Base-by-base conservation (phyloP, 495 filamentous ascomycete genomes). In the Podospora australis region DNA sequence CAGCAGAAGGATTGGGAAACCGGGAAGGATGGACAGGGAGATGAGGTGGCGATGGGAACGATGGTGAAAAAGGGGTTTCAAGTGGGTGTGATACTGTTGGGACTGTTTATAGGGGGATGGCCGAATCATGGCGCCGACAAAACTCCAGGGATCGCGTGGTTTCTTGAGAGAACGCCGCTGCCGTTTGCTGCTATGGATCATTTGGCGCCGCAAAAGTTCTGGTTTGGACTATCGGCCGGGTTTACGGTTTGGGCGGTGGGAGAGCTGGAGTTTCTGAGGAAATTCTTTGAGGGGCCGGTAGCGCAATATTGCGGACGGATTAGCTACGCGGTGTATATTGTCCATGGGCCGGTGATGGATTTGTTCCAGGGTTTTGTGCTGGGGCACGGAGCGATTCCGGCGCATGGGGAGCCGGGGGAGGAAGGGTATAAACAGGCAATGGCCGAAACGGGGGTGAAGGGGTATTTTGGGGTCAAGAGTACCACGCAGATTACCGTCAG, bases 251-350 rank as follows among this genome's bases (percentile, higher is more conserved):
- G 71, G 52, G 70, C 73, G 21, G 71, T 76, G 52, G 78, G 77
- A 28, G 75, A 79, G 40, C 70, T 79, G 32, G 60, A 57, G 1
- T 25, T 42, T 8, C 65, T 83, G 48, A 73, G 78, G 49, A 63
- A 60, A 24, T 54, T 82, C 29, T 80, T 84, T 62, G 73, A 70
- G 36, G 73, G 74, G 32, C 58, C 66, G 0, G 38, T 83, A 0
- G 78, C 79, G 17, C 81, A 81, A 55, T 84, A 84, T 54, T 70
- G 80, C 11, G 81, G 80, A 30, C 71, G 75, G 20, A 77, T 82
- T 54, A 80, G 77, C 25, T 83, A 73, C 50, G 72, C 78, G 7
- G 70, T 83, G 26, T 83, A 82, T 43, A 75, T 82, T 46, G 71
- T 78, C 22, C 80, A 83, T 44, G 79, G 78, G 1, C 75, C 77